phyloP scores from a whole-genome alignment of 2,329 filamentous ascomycete genomes.

The Ceratocystis destructans region DNA sequence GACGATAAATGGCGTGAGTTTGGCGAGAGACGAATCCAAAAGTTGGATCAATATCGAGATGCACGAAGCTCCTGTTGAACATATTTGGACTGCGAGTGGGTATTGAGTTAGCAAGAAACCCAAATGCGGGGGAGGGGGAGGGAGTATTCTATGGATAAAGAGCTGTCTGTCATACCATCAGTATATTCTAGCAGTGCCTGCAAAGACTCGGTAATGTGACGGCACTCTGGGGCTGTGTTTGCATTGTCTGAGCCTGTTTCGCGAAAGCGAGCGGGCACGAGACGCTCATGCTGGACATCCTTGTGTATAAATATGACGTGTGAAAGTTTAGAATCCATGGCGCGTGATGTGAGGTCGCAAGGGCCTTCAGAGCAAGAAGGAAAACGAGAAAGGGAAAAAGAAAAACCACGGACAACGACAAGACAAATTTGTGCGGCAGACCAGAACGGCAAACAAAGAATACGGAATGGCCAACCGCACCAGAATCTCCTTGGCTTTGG shows the following conservation, averaged over 20 bases:
- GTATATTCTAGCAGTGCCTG: constrained; percentile 41
- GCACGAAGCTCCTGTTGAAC: constrained; percentile 39
- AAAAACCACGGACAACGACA: not conserved
- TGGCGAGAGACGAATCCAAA: constrained; percentile 29
- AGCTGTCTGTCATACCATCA: constrained; percentile 33
- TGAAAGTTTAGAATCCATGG: constrained; percentile 44
- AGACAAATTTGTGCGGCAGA: constrained; percentile 13
- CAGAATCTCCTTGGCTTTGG: constrained; percentile 4
- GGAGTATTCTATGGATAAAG: constrained; percentile 10
- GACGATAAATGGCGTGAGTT: constrained; percentile 41
- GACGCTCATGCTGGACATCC: constrained; percentile 35
- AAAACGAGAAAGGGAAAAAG: constrained; percentile 27
- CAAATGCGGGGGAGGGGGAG: not conserved
- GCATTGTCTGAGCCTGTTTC: constrained; percentile 21
- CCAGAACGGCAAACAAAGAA: constrained; percentile 7
- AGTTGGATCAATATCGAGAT: constrained; percentile 40
- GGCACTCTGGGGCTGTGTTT: constrained; percentile 27
- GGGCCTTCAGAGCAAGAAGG: not conserved
- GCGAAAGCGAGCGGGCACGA: constrained; percentile 26
- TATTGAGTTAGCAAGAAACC: constrained; percentile 21
- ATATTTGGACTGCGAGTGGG: constrained; percentile 36
- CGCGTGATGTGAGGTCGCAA: constrained; percentile 31
- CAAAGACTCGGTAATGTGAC: constrained; percentile 34
- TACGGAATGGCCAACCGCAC: constrained; percentile 13
- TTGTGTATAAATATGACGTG: constrained; percentile 49